Conservation (phyloP, 352 stramenopile genomes). For the Nothophytophthora sp. region DNA sequence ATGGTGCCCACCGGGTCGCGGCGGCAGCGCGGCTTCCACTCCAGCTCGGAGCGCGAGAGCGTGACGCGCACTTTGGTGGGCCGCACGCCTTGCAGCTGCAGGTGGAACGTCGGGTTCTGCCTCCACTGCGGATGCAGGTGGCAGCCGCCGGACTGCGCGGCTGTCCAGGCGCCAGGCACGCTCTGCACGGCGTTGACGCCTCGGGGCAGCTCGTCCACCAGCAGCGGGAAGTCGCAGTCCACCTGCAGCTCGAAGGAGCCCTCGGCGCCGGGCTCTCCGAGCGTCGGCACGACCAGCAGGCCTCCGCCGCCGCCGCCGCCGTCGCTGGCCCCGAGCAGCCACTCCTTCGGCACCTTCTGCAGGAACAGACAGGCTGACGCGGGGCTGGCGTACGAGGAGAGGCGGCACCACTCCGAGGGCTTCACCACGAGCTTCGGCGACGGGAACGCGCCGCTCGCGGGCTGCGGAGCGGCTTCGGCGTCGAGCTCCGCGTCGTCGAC, state of each 20-base stretch:
- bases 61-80: conserved; percentile 78
- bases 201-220: conserved; percentile 57
- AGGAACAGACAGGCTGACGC: conserved; percentile 63
- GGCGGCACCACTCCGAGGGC: conserved; percentile 72
- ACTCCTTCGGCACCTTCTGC: conserved; percentile 65
- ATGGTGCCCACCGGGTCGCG: conserved; percentile 86
- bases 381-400: conserved; percentile 61
- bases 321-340: too few species aligned
- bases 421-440: conserved; percentile 68
- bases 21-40: conserved; percentile 84
- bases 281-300: conserved; percentile 72
- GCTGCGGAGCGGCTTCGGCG: conserved; percentile 6
- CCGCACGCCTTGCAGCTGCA: conserved; percentile 72
- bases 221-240: conserved; percentile 75
- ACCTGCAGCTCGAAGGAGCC: conserved; percentile 88
- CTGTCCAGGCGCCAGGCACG: conserved; percentile 77
- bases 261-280: conserved; percentile 68
- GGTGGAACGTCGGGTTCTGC: conserved; percentile 86
- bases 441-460: conserved; percentile 28
- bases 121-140: conserved; percentile 87
- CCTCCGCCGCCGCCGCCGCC: conserved; percentile 39
- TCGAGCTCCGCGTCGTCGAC: conserved; percentile 25
- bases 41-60: conserved; percentile 76
- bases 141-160: conserved; percentile 57
- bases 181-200: conserved; percentile 67